Base-by-base conservation (phyloP, 768 basidiomycete genomes). In the Myochromella boudieri region DNA sequence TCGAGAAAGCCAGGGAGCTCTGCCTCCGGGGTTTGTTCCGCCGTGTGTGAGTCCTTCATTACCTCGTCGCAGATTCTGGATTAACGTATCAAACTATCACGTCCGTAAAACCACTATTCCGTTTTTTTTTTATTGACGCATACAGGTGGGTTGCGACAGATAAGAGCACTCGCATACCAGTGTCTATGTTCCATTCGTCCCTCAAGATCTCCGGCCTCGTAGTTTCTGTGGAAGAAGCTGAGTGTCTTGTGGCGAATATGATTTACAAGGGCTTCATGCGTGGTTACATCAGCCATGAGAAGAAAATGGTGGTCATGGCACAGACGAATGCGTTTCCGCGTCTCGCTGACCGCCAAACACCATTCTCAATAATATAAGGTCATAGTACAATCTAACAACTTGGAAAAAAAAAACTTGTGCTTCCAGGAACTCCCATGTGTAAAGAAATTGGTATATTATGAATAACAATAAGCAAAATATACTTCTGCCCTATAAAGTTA, bases 221-320 rank as follows among this genome's bases (percentile, higher is more conserved):
- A 9, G 80, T 89, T 18, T 73, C 82, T 6, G 61, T 73, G 49
- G 93, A 89, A 54, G 94, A 95, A 64, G 90, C 91, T 2, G 94
- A 97, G 65, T 97, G 94, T 64, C 78, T 94, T 42, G 82, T 97
- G 6, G 93, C 94, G 22, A 95, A 95, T 62, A 88, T 95, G 90
- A 89, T 98, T 34, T 93, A 87, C 70, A 91, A 86, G 69, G 90
- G 89, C 15, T 91, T 85, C 64, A 85, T 98, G 68, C 80, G 89
- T 41, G 97, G 97, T 7, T 99, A 98, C 66, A 94, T 99, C 58
- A 93, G 92, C 40, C 97, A 99, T 59, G 91, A 90, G 61, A 90
- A 89, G 66, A 88, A 91, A 70, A 91, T 87, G 81, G 91, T 97
- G 4, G 97, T 99, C 4, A 65, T 97, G 36, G 84, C 91, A 1